Evolutionary conservation across 495 filamentous ascomycete species (phyloP).

Genomic region (Penicillium parvum): DNA sequence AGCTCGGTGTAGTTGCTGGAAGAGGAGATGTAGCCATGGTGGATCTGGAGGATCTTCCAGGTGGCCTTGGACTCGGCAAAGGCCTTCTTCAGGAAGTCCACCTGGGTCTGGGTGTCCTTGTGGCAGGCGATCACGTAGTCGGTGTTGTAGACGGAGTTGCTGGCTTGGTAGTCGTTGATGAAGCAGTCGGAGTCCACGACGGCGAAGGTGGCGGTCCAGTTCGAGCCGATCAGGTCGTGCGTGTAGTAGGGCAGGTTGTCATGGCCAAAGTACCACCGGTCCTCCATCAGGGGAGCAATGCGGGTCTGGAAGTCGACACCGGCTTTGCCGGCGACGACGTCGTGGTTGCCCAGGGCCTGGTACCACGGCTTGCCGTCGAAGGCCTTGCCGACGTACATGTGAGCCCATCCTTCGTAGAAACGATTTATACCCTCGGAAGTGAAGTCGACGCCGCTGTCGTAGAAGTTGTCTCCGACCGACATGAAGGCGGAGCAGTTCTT

Average conservation of each 20-base stretch:
- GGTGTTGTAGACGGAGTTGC: constrained; percentile 17
- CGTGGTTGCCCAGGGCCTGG: constrained; percentile 20
- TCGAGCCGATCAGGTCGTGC: constrained; percentile 16
- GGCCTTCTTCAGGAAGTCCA: constrained; percentile 15
- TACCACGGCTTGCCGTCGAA: constrained; percentile 18
- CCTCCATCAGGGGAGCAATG: constrained; percentile 16
- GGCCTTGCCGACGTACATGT: constrained; percentile 17
- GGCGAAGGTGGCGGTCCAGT: constrained; percentile 20
- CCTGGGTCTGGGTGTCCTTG: constrained; percentile 16
- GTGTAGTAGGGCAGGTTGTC: constrained; percentile 18
- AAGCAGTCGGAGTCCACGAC: constrained; percentile 23
- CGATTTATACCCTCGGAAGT: constrained; percentile 15
- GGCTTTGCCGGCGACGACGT: constrained; percentile 15
- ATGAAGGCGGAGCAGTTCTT: constrained; percentile 18
- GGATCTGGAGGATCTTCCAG: constrained; percentile 24
- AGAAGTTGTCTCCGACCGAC: constrained; percentile 22
- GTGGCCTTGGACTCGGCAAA: constrained; percentile 12
- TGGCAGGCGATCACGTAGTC: constrained; percentile 15
- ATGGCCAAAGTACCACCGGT: constrained; percentile 19
- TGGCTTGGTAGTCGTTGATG: constrained; percentile 16
- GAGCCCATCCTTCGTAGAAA: constrained; percentile 18
- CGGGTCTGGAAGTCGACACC: constrained; percentile 19
- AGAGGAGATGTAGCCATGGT: constrained; percentile 19
- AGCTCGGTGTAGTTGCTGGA: constrained; percentile 19
- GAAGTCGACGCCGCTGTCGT: constrained; percentile 20